phyloP scores from a whole-genome alignment of 1,284 basidiomycete species.

The Cryptococcus sp. region DNA sequence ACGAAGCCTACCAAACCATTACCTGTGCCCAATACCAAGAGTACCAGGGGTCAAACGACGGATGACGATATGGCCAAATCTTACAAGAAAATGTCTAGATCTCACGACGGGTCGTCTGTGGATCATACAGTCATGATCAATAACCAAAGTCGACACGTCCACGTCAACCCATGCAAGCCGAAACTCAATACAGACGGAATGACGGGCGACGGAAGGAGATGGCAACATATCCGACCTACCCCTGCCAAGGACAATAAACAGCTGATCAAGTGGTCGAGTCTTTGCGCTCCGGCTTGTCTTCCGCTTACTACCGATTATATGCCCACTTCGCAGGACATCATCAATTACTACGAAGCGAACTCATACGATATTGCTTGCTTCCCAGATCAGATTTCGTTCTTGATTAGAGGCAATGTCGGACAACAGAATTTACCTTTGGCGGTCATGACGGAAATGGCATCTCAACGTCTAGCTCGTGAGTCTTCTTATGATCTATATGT shows the following conservation, averaged over 20 bases:
- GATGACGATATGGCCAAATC: conserved; percentile 27
- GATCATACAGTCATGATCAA: conserved; percentile 28
- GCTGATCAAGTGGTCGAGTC: conserved; percentile 87
- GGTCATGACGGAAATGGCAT: conserved; percentile 91
- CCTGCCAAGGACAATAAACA: conserved; percentile 60
- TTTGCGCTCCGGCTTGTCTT: conserved; percentile 77
- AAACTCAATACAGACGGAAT: conserved; percentile 16
- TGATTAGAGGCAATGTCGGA: conserved; percentile 53
- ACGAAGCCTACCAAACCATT: conserved; percentile 4
- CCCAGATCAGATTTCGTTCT: conserved; percentile 54
- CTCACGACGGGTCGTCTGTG: conserved; percentile 36
- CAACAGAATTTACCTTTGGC: conserved; percentile 64
- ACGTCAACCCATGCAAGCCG: conserved; percentile 47
- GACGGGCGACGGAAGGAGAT: conserved; percentile 64
- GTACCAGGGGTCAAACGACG: conserved; percentile 4
- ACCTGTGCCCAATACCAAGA: conserved; percentile 7
- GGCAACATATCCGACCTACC: conserved; percentile 82
- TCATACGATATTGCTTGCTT: conserved; percentile 50
- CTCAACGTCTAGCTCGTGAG: conserved; percentile 64
- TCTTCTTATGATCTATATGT: conserved; percentile 1
- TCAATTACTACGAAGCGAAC: conserved; percentile 72
- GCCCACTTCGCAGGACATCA: conserved; percentile 69
- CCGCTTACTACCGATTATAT: conserved; percentile 91
- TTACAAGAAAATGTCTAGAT: conserved; percentile 14
- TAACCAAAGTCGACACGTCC: conserved; percentile 34